Percentiles rank a stretch among this genome's conserved stretches.
Conservation (phyloP, 441 rosid genomes). For the Brassica hybrid region DNA sequence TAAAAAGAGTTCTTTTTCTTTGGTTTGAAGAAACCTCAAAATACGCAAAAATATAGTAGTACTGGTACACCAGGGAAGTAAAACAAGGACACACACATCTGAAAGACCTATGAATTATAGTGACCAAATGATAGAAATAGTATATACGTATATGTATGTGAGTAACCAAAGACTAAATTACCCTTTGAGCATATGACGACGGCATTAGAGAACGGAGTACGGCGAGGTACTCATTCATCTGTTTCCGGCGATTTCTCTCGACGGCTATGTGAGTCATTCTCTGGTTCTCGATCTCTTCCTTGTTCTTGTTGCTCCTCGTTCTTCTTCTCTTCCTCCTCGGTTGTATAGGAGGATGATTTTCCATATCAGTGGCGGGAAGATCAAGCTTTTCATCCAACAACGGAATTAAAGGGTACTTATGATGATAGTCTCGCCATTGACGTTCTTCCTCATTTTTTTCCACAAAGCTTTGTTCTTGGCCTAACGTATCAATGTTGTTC, state of each 20-base stretch:
- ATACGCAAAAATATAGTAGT: conserved; percentile 12
- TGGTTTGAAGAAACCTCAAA: conserved; percentile 8
- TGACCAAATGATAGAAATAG: conserved; percentile 17
- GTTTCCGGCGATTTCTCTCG: conserved; percentile 80
- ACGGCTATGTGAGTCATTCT: conserved; percentile 76
- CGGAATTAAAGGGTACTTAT: conserved; percentile 21
- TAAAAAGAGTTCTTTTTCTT: background rate
- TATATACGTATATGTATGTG: background rate
- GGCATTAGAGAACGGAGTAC: conserved; percentile 74
- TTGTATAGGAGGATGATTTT: conserved; percentile 22
- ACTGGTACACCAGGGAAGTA: conserved; percentile 22
- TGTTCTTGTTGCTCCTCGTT: conserved; percentile 55
- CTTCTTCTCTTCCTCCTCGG: conserved; percentile 56
- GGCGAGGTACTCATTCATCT: conserved; percentile 73
- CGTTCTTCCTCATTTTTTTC: too few relatives aligned
- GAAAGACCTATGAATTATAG: background rate
- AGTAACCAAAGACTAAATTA: conserved; percentile 32
- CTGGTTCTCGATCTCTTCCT: conserved; percentile 75
- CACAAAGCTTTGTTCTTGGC: conserved; percentile 23
- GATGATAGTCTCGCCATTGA: conserved; percentile 24
- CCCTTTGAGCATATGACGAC: conserved; percentile 72
- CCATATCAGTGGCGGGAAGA: conserved; percentile 16
- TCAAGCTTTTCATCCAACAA: conserved; percentile 29
- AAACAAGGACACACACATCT: conserved; percentile 26
- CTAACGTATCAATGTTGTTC: conserved; percentile 23